phyloP scores from a whole-genome alignment of 2,329 filamentous ascomycete species.

The Neopestalotiopsis clavispora region DNA sequence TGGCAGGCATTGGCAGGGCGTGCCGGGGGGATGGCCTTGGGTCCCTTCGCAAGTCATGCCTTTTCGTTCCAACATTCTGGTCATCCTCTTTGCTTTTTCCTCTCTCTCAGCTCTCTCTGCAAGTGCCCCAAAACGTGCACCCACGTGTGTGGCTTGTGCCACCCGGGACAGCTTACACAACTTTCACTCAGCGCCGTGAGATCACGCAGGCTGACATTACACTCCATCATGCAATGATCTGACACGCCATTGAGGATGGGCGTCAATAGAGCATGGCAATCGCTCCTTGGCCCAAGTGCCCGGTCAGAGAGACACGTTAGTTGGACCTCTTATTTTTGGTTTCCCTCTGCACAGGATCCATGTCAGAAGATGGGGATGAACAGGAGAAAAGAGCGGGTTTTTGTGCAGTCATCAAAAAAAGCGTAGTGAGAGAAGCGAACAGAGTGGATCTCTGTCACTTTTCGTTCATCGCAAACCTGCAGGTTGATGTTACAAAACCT shows the following conservation, averaged over 20 bases:
- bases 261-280: constrained; percentile 3
- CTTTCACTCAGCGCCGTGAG: background rate
- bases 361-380: background rate
- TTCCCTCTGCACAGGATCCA: background rate
- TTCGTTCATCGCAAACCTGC: background rate
- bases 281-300: constrained; percentile 2
- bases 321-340: background rate
- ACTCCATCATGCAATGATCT: constrained; percentile 12
- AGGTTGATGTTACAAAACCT: background rate
- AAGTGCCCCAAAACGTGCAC: constrained; percentile 3
- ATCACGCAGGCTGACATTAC: constrained; percentile 15
- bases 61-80: constrained; percentile 3
- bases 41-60: background rate
- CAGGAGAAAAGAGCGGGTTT: background rate
- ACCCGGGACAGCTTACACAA: constrained; percentile 1
- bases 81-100: background rate
- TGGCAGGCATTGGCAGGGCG: background rate
- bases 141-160: constrained; percentile 12
- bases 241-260: constrained; percentile 5
- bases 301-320: background rate
- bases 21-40: background rate
- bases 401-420: background rate
- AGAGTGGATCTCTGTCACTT: background rate
- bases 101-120: background rate
- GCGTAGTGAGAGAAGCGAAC: too few species aligned